Base-by-base conservation (phyloP, 805 yeast species). In the Barnettozyma pratensis region DNA sequence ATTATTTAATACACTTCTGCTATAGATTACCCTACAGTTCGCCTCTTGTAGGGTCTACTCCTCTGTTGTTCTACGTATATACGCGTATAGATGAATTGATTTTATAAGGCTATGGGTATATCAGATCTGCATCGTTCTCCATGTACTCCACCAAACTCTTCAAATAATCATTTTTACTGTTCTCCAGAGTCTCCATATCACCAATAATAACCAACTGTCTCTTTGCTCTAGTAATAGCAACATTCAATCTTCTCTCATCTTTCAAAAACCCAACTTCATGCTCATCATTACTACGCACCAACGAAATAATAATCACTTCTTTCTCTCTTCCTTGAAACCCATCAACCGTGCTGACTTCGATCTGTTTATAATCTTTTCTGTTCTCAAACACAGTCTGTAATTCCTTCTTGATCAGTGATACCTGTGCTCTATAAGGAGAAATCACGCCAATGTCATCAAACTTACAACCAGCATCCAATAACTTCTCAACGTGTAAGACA, bases 281-380 rank as follows among this genome's bases (percentile, higher is more conserved):
- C 2, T 67, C 58, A 25, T 77, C 83, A 63, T 92, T 92, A 37
- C 94, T 84, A 54, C 99, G 73, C 3, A 92, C 97, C 46, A 92
- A 65, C 2, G 94, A 76, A 10, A 94, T 68, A 1, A 92, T 74
- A 6, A 92, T 89, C 0, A 82, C 84, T 57, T 91, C 95, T 64
- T 92, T 94, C 61, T 92, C 99, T 52, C 97, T 72, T 1, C 99
- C 99, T 69, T 92, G 99, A 60, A 92, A 94, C 1, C 97, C 97
- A 68, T 92, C 99, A 5, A 92, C 92, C 0, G 97, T 88, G 5
- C 96, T 80, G 0, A 91, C 78, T 60, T 92, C 98, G 6, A 92
- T 38, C 45, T 44, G 37, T 31, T 27, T 38, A 19, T 37, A 37
- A 30, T 38, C 32, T 2, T 5, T 4, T 5, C 25, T 14, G 4